Evolutionary conservation across 2,329 filamentous ascomycete genomes (phyloP).

Genomic region (Drechslerella dactyloides): DNA sequence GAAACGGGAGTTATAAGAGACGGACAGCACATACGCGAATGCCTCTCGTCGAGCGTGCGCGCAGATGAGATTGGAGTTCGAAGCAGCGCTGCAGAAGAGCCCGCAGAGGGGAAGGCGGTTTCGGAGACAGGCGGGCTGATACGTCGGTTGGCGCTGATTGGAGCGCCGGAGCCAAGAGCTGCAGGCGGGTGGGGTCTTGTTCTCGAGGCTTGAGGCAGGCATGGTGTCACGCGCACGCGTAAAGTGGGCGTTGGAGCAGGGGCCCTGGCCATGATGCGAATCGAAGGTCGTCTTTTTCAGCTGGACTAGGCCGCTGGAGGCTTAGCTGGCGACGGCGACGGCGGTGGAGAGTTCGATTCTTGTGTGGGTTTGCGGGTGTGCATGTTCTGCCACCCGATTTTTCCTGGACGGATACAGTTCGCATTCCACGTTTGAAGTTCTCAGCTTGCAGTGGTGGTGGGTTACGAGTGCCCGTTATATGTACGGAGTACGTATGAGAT

Average conservation of each 20-base stretch:
- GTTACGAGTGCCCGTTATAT: no score
- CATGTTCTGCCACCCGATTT: slow-evolving; percentile 43
- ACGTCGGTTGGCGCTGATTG: slow-evolving; percentile 41
- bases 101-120: slow-evolving; percentile 7
- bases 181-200: slow-evolving; percentile 20
- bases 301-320: not conserved
- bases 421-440: no score
- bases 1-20: no score
- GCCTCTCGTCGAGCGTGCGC: not conserved
- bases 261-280: no score
- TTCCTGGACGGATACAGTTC: slow-evolving; percentile 9
- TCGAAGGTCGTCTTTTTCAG: no score
- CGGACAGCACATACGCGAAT: no score
- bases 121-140: slow-evolving; percentile 26
- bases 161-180: slow-evolving; percentile 13
- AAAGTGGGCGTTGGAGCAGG: slow-evolving; percentile 25
- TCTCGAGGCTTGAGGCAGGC: not conserved
- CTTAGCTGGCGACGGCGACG: not conserved
- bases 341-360: not conserved
- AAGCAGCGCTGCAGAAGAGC: not conserved
- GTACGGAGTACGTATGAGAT: no score
- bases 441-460: no score
- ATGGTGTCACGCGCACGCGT: slow-evolving; percentile 48
- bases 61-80: not conserved
- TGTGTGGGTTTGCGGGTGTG: no score